Base-by-base conservation (phyloP, 768 basidiomycete genomes). In the Calocybe indica region DNA sequence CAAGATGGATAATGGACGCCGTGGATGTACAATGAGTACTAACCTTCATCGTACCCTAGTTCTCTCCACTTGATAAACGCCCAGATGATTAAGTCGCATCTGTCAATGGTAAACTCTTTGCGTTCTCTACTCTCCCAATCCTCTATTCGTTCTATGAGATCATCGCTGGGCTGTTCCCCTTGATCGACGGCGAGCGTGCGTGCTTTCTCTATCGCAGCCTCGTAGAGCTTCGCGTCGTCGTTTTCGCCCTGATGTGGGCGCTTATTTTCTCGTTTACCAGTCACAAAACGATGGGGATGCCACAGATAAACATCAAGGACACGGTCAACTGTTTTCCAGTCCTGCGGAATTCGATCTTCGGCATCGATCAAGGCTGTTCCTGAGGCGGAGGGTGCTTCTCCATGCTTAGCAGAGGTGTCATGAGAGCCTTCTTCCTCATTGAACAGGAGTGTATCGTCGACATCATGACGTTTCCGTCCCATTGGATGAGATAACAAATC, bases 31-130 rank as follows among this genome's bases (percentile, higher is more conserved):
- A n/a, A 15, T 34, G 36, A 37, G 5, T n/a, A 60, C 78, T 45
- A 48, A 90, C 94, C 83, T 72, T 92, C 87, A 14, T 95, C 88
- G 52, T 98, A 96, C n/a, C 87, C 83, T 28, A 97, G 72, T 52
- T 92, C 92, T 38, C 82, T 74, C 95, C 95, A 98, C 63, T 98
- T 99, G 55, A 92, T 73, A 61, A 93, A 93, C 9, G 78, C 80
- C 85, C 88, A 92, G 13, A 82, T 72, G 32, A 95, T 80, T 43
- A 76, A 64, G 35, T 78, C 69, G 29, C 83, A 75, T 55, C 86
- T 73, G 5, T 78, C 65, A 30, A 65, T 57, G 7, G 60, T 58
- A 5, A 91, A 65, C 3, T 58, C 58, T n/a, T 62, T 45, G 33
- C 70, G 62, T 45, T 64, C 71, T 13, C 70, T 59, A 35, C 56